Conservation (phyloP, 805 yeast species). For the Ogataea wickerhamii region DNA sequence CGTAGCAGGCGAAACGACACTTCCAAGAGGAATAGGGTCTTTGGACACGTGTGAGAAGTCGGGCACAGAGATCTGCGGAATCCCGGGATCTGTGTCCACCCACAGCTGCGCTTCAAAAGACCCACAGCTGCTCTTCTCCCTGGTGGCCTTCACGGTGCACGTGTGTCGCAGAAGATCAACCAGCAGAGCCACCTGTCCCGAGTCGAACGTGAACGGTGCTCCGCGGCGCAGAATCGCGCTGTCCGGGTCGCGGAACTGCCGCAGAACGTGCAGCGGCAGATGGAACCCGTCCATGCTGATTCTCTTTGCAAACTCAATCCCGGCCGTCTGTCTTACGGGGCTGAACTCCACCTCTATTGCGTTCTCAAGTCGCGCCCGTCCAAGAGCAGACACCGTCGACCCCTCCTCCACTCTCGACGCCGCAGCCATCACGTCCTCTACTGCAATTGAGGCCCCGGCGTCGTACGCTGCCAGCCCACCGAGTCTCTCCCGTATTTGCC, state of each 20-base stretch:
- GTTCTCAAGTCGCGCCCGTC: constrained; percentile 7
- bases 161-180: constrained; percentile 30
- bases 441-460: constrained; percentile 18
- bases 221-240: constrained; percentile 69
- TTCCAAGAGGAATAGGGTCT: constrained; percentile 64
- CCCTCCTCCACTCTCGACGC: constrained; percentile 3
- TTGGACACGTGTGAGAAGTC: constrained; percentile 71
- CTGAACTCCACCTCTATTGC: constrained; percentile 7
- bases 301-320: constrained; percentile 38
- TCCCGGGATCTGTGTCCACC: constrained; percentile 10
- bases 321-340: background rate
- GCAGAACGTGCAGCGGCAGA: constrained; percentile 46
- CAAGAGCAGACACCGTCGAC: constrained; percentile 11
- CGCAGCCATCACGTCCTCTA: constrained; percentile 9
- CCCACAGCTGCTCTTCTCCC: background rate
- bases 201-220: constrained; percentile 83
- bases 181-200: constrained; percentile 40
- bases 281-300: constrained; percentile 81
- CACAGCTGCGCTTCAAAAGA: constrained; percentile 5
- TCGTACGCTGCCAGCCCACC: constrained; percentile 3
- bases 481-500: background rate
- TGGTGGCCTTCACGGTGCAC: constrained; percentile 10
- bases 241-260: constrained; percentile 49
- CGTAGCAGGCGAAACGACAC: constrained; percentile 41
- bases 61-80: constrained; percentile 49